Percentiles rank a stretch among this genome's conserved stretches.
phyloP scores from a whole-genome alignment of 2,329 filamentous ascomycete genomes.

The Blastomyces gilchristii region DNA sequence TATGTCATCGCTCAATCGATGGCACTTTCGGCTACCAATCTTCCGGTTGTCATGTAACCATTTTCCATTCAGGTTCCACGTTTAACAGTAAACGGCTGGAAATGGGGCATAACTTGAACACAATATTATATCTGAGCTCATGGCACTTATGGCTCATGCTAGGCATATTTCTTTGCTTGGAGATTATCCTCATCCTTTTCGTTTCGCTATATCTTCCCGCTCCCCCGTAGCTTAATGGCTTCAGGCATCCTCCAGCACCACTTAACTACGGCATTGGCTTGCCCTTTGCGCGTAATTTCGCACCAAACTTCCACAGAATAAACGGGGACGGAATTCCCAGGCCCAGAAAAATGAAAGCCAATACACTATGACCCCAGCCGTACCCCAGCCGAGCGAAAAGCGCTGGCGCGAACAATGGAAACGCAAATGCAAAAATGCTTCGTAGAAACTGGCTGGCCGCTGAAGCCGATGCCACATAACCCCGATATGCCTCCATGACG shows the following conservation, averaged over 20 bases:
- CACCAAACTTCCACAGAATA: constrained; percentile 10
- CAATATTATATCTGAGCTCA: background rate
- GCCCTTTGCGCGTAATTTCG: constrained; percentile 4
- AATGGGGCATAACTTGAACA: background rate
- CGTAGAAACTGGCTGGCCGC: constrained; percentile 47
- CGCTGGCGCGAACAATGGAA: constrained; percentile 50
- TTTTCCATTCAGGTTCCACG: too few relatives aligned
- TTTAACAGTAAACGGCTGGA: background rate
- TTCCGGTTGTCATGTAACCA: background rate
- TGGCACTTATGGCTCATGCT: background rate
- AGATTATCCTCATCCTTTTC: background rate
- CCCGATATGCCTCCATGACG: constrained; percentile 45
- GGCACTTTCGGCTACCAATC: background rate
- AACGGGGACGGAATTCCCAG: constrained; percentile 27
- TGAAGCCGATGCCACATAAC: constrained; percentile 41
- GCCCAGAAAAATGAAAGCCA: constrained; percentile 46
- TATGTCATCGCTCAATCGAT: too few relatives aligned
- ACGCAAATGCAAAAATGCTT: constrained; percentile 37
- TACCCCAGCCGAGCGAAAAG: constrained; percentile 38
- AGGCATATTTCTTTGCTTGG: background rate
- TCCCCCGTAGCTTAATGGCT: background rate
- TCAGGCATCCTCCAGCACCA: background rate
- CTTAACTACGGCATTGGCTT: background rate
- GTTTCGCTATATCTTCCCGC: background rate
- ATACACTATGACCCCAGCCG: constrained; percentile 43